Conservation (phyloP, 441 rosid species). For the Manihot esculenta region DNA sequence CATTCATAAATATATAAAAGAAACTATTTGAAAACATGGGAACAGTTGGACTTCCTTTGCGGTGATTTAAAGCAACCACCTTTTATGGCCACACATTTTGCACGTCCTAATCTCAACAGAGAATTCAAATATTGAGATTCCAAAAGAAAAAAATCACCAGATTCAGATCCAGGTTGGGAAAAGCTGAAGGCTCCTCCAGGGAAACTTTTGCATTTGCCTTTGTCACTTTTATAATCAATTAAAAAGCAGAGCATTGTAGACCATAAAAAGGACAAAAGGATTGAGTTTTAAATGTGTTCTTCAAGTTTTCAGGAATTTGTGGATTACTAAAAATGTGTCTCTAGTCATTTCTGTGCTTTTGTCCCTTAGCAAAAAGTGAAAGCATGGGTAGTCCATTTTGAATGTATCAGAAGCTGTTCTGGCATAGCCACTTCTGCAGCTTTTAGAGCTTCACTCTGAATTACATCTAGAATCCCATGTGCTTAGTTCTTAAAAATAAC, state of each 20-base stretch:
- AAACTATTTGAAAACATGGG: background rate
- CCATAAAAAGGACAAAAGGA: background rate
- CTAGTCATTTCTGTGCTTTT: background rate
- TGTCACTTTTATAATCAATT: background rate
- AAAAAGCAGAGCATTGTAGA: background rate
- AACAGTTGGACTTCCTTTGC: background rate
- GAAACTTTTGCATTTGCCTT: background rate
- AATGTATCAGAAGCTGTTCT: background rate
- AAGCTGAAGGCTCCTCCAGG: too few relatives aligned
- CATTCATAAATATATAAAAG: too few relatives aligned
- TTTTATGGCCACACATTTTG: background rate
- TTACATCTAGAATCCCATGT: background rate
- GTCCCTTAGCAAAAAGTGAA: background rate
- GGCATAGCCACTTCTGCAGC: background rate
- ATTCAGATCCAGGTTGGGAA: too few relatives aligned
- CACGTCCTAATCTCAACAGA: background rate
- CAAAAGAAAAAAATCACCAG: background rate
- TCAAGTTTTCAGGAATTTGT: background rate
- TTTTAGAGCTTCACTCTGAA: background rate
- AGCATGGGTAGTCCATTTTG: background rate
- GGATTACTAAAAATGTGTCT: background rate
- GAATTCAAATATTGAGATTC: constrained; percentile 8
- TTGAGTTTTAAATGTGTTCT: background rate
- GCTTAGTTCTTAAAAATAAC: background rate
- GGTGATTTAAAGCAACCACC: background rate